Evolutionary conservation across 2,329 filamentous ascomycete species (phyloP).

Genomic region (Cercospora sp.): DNA sequence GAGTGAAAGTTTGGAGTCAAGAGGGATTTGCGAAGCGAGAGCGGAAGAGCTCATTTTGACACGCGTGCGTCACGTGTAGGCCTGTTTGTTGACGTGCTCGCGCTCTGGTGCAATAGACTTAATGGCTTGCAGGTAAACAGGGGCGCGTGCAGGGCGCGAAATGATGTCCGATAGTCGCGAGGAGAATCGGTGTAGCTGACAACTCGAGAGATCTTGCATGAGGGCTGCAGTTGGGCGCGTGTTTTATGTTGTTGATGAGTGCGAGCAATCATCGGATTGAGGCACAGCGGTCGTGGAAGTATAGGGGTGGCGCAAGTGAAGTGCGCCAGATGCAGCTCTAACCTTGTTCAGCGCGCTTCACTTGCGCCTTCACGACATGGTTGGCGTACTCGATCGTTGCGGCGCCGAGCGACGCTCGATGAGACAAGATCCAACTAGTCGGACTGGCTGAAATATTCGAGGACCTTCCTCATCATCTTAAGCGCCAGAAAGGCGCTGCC

Average conservation of each 20-base stretch:
- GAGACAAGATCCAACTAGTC: no score
- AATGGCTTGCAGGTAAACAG: background rate
- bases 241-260: background rate
- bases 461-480: no score
- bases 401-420: no score
- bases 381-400: no score
- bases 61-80: conserved; percentile 7
- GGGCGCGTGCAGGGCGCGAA: background rate
- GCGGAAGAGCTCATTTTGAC: conserved; percentile 4
- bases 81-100: background rate
- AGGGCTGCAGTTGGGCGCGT: background rate
- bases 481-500: no score
- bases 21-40: conserved; percentile 3
- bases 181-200: background rate
- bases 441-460: no score
- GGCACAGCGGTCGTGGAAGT: background rate
- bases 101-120: background rate
- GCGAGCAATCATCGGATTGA: background rate
- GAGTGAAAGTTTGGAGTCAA: conserved; percentile 15
- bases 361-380: background rate
- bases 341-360: background rate
- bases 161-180: background rate
- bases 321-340: background rate
- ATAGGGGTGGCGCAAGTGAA: background rate
- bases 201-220: background rate